Conservation (phyloP, 1,284 basidiomycete species). For the Trametes versicolor region DNA sequence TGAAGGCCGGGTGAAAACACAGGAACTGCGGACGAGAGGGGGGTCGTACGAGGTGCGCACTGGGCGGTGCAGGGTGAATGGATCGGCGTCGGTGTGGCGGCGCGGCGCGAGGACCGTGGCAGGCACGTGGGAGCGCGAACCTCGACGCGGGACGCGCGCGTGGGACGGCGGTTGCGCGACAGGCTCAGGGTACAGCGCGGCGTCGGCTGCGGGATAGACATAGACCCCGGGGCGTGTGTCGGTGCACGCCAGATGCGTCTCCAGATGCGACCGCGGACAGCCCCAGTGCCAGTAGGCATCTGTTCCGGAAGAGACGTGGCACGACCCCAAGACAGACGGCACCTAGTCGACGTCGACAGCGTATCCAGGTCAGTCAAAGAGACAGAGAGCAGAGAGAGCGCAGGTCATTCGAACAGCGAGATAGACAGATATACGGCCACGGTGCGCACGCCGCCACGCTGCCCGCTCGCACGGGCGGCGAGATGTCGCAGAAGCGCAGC, state of each 20-base stretch:
- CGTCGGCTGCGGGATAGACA: constrained; percentile 4
- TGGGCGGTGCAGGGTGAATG: background rate
- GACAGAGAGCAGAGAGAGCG: background rate
- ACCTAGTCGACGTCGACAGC: background rate
- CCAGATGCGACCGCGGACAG: background rate
- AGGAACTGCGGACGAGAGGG: background rate
- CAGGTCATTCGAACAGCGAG: background rate
- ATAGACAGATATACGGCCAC: constrained; percentile 7
- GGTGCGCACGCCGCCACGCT: background rate
- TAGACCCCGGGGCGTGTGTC: constrained; percentile 8
- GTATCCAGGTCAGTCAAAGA: background rate
- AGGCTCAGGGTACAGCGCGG: background rate
- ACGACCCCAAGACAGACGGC: background rate
- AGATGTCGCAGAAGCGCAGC: constrained; percentile 9
- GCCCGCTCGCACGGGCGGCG: constrained; percentile 4
- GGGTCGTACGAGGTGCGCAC: background rate
- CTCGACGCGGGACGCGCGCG: background rate
- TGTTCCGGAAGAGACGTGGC: background rate
- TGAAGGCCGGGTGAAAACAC: background rate
- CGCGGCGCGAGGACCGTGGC: background rate
- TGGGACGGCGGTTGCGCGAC: background rate
- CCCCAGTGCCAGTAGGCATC: background rate
- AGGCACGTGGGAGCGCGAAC: constrained; percentile 9
- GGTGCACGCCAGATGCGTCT: background rate
- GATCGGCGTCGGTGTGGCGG: background rate